Percentiles rank a stretch among this genome's conserved stretches.
Conservation (phyloP, 2,329 filamentous ascomycete genomes). For the Fusarium phyllophilum region DNA sequence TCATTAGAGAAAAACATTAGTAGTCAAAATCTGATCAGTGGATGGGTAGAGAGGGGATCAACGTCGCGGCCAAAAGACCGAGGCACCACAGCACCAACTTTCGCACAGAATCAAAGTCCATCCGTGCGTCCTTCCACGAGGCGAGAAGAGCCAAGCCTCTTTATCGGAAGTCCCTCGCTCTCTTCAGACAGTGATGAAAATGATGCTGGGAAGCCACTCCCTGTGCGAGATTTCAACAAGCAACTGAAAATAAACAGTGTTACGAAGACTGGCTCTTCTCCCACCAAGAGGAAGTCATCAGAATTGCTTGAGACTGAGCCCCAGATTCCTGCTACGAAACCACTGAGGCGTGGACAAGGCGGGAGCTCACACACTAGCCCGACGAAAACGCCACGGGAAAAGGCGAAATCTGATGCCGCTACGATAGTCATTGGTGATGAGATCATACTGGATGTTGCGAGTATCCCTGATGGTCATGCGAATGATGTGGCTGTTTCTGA, state of each 20-base stretch:
- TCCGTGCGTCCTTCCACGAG: not conserved
- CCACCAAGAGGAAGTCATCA: not conserved
- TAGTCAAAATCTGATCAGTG: constrained; percentile 54
- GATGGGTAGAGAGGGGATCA: constrained; percentile 50
- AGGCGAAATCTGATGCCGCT: constrained; percentile 11
- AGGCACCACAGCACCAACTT: not conserved
- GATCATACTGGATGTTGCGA: constrained; percentile 1
- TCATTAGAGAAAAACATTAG: constrained; percentile 36
- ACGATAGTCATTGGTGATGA: constrained; percentile 40
- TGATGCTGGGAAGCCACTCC: constrained; percentile 36
- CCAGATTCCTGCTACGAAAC: constrained; percentile 30
- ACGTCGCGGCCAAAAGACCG: not conserved
- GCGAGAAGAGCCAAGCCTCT: constrained; percentile 24
- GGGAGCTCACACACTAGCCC: not conserved
- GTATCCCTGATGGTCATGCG: not conserved
- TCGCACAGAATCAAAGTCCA: not conserved
- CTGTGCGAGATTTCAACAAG: constrained; percentile 51
- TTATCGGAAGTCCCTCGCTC: constrained; percentile 15
- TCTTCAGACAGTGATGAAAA: constrained; percentile 31
- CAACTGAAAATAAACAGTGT: constrained; percentile 43
- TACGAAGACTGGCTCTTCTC: not conserved
- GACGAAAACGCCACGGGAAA: constrained; percentile 4
- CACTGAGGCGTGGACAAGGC: constrained; percentile 12
- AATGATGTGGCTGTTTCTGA: not conserved
- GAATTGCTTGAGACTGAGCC: constrained; percentile 14